Base-by-base conservation (phyloP, 352 stramenopile species). In the Phytopythium ostracodes region DNA sequence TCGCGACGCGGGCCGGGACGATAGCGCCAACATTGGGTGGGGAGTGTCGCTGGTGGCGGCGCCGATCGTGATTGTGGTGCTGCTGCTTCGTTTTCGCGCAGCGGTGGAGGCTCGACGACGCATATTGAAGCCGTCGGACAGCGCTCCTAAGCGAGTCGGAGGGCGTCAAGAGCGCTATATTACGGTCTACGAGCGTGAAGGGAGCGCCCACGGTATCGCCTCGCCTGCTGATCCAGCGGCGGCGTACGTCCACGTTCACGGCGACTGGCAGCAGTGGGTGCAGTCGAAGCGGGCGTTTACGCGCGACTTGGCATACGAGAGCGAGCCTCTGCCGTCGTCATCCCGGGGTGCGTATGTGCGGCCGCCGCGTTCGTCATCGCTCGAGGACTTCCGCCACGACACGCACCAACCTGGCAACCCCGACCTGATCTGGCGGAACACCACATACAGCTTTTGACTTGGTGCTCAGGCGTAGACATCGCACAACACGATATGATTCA, bases 361-460 rank as follows among this genome's bases (percentile, higher is more conserved):
- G 12, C 22, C 31, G n/a, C 14, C 53, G 33, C 53, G 53, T 35
- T 59, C 55, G 24, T 73, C 67, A 20, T 73, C 63, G 11, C 63
- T 70, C 31, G 36, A 67, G 35, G 63, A 73, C 42, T 70, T 70
- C 38, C 67, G 67, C 36, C 63, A 67, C 52, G 67, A 73, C 47
- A 40, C 65, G 29, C 63, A 73, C 56, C 51, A 65, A 43, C 58
- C 57, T 44, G 36, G 53, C 47, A 46, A 63, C 44, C 49, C 36
- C 25, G 59, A 42, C 40, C 14, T 36, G 2, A 60, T 60, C 55
- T 42, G 27, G 38, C 52, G 55, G 55, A 51, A 24, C 40, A 42
- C 25, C 25, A 27, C 55, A 25, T 60, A 60, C 40, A 60, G 55
- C 40, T 52, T 60, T 24, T 60, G 42, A 43, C 11, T 38, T 11